Evolutionary conservation across 495 filamentous ascomycete genomes (phyloP), one percentile per base, ranked within the genome.

Genomic region (Xylaria venustula): DNA sequence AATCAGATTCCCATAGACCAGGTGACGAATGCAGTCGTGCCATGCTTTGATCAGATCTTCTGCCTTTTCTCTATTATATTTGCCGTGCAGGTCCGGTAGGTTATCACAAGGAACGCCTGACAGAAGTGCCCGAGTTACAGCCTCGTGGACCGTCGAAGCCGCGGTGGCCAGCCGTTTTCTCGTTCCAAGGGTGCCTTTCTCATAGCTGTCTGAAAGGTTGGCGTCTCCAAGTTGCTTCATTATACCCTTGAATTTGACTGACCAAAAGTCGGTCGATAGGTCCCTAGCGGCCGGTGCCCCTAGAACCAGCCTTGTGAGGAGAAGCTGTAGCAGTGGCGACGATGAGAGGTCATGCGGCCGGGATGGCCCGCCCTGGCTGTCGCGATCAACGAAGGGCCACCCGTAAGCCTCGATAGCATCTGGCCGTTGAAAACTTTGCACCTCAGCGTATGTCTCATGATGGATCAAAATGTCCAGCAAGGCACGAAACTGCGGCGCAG

Each of bases 381-480:
- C 60, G 9, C 49, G 32, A 4, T 26, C 15, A 44, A 53, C 19
- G 20, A 88, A 87, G 0, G 87, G 87, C 60, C 78, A 79, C 1
- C 87, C 86, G 72, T 88, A 89, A 9, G 69, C 26, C 36, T 78
- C 71, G 60, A 88, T 82, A 30, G 80, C 76, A 5, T 69, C 70
- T 0, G 85, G 78, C 22, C 78, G 49, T 61, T 83, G 87, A 74
- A 88, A 86, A 58, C 72, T 75, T 64, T 84, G 73, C 22, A 87
- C 86, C 65, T 90, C 87, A 5, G 71, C 60, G 61, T 87, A 89
- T 7, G 83, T 83, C 64, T 87, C 78, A 62, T 85, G 69, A 70
- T 89, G 86, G 32, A 85, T 84, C 37, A 90, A 79, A 55, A 89
- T 83, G 62, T 90, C 86, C 55, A 89, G 81, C 25, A 90, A 77